These are phyloP conservation scores for Vaucheria bursata DNA, from an alignment of 352 stramenopile genomes.

Conservation along the genomic window DNA sequence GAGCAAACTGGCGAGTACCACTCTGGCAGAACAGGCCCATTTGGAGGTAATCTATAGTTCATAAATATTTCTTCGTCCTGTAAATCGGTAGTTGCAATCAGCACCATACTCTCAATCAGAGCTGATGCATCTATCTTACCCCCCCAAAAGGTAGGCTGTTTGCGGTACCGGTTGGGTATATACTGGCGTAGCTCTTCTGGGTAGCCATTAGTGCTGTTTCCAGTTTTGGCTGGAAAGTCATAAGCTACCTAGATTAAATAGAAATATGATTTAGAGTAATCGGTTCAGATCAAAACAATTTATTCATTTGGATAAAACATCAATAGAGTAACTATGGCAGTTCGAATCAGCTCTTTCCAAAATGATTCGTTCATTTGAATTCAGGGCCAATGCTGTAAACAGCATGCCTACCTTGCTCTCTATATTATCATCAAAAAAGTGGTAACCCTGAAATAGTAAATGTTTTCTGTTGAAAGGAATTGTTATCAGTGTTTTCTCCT, in stretches of 20 bases:
- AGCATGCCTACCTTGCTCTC: too few species aligned
- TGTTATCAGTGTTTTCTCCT: too few species aligned
- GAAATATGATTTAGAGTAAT: too few species aligned
- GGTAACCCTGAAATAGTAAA: too few species aligned
- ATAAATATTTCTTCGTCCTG: conserved; percentile 3
- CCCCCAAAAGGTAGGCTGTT: neutral
- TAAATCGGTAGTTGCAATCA: neutral
- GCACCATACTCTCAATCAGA: neutral
- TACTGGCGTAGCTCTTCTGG: neutral
- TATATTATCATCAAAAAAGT: too few species aligned
- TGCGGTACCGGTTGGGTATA: neutral
- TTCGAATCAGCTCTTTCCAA: too few species aligned
- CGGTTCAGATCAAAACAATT: too few species aligned
- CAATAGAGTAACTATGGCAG: too few species aligned
- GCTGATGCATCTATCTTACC: neutral
- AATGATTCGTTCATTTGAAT: too few species aligned
- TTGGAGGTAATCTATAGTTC: neutral
- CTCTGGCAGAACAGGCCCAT: neutral
- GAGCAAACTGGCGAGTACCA: neutral
- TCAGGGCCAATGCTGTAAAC: too few species aligned
- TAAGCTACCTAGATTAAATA: conserved; percentile 1
- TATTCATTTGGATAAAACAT: too few species aligned
- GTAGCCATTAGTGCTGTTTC: neutral
- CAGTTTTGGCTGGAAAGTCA: neutral
- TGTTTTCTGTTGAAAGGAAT: too few species aligned